These are phyloP conservation scores for Scheffersomyces lignosus DNA, from an alignment of 805 yeast species.

Conservation along the genomic window DNA sequence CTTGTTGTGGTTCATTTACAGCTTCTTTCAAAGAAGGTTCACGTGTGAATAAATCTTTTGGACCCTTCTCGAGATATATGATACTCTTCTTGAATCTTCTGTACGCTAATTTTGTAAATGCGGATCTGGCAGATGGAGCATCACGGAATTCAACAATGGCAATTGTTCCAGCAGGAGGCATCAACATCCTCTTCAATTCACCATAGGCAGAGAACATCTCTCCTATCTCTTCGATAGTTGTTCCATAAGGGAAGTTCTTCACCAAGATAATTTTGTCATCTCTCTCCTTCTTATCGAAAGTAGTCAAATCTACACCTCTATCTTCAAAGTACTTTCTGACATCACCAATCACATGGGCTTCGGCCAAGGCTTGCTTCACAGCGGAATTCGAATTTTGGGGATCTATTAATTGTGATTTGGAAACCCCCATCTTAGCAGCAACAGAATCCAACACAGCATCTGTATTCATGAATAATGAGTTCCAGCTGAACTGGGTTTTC, in stretches of 20 bases:
- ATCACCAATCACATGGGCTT: conserved; percentile 91
- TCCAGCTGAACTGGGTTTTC: conserved; percentile 90
- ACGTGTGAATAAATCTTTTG: conserved; percentile 70
- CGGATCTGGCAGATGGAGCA: conserved; percentile 80
- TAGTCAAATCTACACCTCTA: conserved; percentile 79
- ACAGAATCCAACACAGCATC: conserved; percentile 93
- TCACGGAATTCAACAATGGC: conserved; percentile 91
- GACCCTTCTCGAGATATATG: conserved; percentile 91
- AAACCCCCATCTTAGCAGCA: conserved; percentile 78
- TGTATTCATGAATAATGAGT: conserved; percentile 82
- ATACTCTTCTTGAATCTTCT: conserved; percentile 86
- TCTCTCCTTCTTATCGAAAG: conserved; percentile 64
- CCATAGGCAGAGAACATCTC: conserved; percentile 83
- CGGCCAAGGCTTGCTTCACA: conserved; percentile 96
- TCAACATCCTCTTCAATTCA: conserved; percentile 70
- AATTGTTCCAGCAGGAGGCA: conserved; percentile 97
- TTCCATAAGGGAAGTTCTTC: conserved; percentile 89
- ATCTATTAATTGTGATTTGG: conserved; percentile 81
- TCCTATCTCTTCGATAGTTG: conserved; percentile 75
- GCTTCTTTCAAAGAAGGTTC: conserved; percentile 43
- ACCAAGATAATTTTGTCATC: conserved; percentile 81
- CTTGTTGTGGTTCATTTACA: conserved; percentile 16
- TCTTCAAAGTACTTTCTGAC: conserved; percentile 84
- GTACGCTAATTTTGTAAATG: conserved; percentile 84
- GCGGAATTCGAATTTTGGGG: conserved; percentile 86